Evolutionary conservation across 805 yeast species (phyloP).

Genomic region (Komagataella phaffii): DNA sequence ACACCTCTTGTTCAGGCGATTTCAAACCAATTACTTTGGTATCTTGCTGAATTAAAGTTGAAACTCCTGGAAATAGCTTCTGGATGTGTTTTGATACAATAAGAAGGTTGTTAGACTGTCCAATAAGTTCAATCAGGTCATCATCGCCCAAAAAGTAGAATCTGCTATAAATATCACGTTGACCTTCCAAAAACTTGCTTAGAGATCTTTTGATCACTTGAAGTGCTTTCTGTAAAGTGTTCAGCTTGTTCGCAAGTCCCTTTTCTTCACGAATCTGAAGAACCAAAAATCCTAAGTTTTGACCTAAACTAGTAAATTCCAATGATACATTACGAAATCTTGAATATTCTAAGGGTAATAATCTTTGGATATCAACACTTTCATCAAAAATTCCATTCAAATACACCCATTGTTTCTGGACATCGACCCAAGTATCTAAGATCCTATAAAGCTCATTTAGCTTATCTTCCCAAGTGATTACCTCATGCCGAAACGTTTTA

Average conservation of each 20-base stretch:
- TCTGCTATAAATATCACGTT: constrained; percentile 66
- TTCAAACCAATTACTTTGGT: constrained; percentile 23
- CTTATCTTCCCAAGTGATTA: constrained; percentile 38
- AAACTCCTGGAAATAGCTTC: constrained; percentile 62
- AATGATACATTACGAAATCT: constrained; percentile 50
- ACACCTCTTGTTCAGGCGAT: constrained; percentile 62
- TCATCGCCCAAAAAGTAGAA: constrained; percentile 86
- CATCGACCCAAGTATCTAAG: constrained; percentile 66
- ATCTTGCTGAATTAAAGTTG: constrained; percentile 22
- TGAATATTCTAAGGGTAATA: constrained; percentile 57
- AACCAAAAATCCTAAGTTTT: constrained; percentile 25
- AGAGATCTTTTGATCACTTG: constrained; percentile 48
- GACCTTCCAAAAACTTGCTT: constrained; percentile 67
- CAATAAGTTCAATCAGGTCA: constrained; percentile 73
- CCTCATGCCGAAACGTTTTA: constrained; percentile 44
- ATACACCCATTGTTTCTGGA: constrained; percentile 83
- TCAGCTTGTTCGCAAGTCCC: constrained; percentile 32
- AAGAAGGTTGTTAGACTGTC: constrained; percentile 35
- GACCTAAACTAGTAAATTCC: constrained; percentile 43
- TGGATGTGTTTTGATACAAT: constrained; percentile 44
- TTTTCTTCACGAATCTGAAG: constrained; percentile 41
- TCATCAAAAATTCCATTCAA: constrained; percentile 64
- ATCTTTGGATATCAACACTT: constrained; percentile 39
- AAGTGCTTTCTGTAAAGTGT: constrained; percentile 41
- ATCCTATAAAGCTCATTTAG: constrained; percentile 36